Evolutionary conservation across 2,329 filamentous ascomycete genomes (phyloP).

Genomic region (Talaromyces amestolkiae): DNA sequence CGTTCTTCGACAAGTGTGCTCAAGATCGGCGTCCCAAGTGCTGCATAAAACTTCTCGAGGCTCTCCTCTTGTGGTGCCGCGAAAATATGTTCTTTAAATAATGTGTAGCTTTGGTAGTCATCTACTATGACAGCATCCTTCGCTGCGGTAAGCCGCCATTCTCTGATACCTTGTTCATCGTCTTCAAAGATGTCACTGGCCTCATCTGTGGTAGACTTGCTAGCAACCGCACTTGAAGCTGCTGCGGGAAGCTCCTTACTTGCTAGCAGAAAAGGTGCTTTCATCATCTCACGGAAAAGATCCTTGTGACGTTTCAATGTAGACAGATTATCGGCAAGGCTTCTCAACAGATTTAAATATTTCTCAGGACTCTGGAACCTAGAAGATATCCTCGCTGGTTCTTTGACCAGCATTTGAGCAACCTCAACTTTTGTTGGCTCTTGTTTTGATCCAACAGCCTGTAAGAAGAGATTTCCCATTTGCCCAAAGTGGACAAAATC

Average conservation of each 20-base stretch:
- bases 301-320: constrained; percentile 74
- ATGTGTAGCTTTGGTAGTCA: constrained; percentile 82
- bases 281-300: constrained; percentile 72
- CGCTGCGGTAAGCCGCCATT: constrained; percentile 74
- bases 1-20: constrained; percentile 77
- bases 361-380: constrained; percentile 79
- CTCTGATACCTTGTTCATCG: constrained; percentile 65
- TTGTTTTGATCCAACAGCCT: constrained; percentile 83
- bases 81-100: constrained; percentile 81
- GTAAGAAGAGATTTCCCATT: constrained; percentile 83
- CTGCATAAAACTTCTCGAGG: constrained; percentile 79
- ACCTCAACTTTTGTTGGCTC: constrained; percentile 87
- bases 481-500: constrained; percentile 93
- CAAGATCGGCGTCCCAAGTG: constrained; percentile 74
- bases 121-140: constrained; percentile 74
- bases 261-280: constrained; percentile 74
- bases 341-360: constrained; percentile 79
- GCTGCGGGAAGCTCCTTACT: constrained; percentile 66
- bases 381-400: constrained; percentile 77
- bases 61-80: constrained; percentile 86
- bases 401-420: constrained; percentile 75
- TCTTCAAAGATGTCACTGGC: constrained; percentile 55
- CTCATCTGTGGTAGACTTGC: constrained; percentile 22
- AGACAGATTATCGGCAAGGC: constrained; percentile 69
- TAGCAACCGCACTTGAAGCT: constrained; percentile 22